phyloP scores from a whole-genome alignment of 2,329 filamentous ascomycete species.

The Fusarium marasasianum region DNA sequence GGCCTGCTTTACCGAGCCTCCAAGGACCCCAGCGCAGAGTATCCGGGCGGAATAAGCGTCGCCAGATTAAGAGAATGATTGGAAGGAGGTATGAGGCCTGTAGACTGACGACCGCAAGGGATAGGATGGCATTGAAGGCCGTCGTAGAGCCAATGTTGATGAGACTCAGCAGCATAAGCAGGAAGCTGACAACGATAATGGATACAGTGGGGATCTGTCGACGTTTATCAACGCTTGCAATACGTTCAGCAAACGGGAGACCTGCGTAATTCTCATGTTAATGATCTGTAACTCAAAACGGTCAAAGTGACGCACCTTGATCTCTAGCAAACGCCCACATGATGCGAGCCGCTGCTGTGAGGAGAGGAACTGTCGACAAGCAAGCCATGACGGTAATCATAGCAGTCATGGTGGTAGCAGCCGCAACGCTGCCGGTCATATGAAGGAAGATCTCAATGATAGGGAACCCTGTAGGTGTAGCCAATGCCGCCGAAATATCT shows the following conservation, averaged over 20 bases:
- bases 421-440: neutral
- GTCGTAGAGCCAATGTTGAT: slow-evolving; percentile 38
- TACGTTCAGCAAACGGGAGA: slow-evolving; percentile 19
- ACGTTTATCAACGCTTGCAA: slow-evolving; percentile 14
- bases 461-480: slow-evolving; percentile 22
- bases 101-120: slow-evolving; percentile 21
- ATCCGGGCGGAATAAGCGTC: slow-evolving; percentile 10
- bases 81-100: slow-evolving; percentile 29
- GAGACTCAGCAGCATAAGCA: slow-evolving; percentile 30
- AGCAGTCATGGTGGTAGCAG: neutral
- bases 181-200: neutral
- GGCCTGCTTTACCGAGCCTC: slow-evolving; percentile 15
- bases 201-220: slow-evolving; percentile 20
- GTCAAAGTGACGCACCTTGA: neutral
- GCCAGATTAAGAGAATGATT: slow-evolving; percentile 20
- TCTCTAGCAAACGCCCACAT: slow-evolving; percentile 38
- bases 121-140: slow-evolving; percentile 34
- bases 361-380: slow-evolving; percentile 19
- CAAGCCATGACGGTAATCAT: slow-evolving; percentile 18
- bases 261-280: neutral
- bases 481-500: slow-evolving; percentile 2
- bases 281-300: rapidly evolving
- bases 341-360: slow-evolving; percentile 22
- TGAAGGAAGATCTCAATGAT: slow-evolving; percentile 29
- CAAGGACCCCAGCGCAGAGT: slow-evolving; percentile 27